A percentile compares a stretch with the other conserved stretches of the same genome.
phyloP scores from a whole-genome alignment of 2,329 filamentous ascomycete genomes.

The Grosmannia serpens region DNA sequence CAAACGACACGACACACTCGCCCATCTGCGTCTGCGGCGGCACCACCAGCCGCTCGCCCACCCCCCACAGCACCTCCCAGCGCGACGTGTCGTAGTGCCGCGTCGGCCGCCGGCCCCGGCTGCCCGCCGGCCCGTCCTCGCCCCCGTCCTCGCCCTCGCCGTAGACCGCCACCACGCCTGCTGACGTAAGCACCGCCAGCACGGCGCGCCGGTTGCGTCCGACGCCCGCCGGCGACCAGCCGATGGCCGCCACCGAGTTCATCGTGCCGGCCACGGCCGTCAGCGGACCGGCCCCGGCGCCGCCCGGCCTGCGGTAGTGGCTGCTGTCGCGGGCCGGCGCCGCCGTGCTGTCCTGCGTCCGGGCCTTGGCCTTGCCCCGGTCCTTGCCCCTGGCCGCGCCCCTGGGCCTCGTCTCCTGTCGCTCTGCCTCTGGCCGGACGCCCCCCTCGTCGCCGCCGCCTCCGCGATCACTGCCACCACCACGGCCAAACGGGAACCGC shows the following conservation, averaged over 20 bases:
- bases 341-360: background rate
- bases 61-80: conserved; percentile 45
- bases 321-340: background rate
- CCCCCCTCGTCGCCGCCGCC: conserved; percentile 16
- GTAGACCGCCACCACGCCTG: conserved; percentile 37
- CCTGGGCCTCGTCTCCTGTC: too few species aligned
- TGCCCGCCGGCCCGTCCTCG: background rate
- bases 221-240: conserved; percentile 48
- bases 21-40: conserved; percentile 28
- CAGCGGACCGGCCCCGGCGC: conserved; percentile 33
- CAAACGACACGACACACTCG: conserved; percentile 38
- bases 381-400: too few species aligned
- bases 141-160: conserved; percentile 30
- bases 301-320: conserved; percentile 13
- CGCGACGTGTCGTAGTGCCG: conserved; percentile 22
- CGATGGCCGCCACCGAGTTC: conserved; percentile 41
- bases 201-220: conserved; percentile 42
- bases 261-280: conserved; percentile 38
- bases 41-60: conserved; percentile 39
- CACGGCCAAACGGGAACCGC: conserved; percentile 18
- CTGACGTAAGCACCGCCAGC: conserved; percentile 37
- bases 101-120: background rate
- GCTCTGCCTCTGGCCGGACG: too few species aligned
- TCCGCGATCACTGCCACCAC: background rate
- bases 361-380: background rate